These are phyloP conservation scores for Posidonia oceanica DNA, from an alignment of 116 monocot species.

Conservation along the genomic window DNA sequence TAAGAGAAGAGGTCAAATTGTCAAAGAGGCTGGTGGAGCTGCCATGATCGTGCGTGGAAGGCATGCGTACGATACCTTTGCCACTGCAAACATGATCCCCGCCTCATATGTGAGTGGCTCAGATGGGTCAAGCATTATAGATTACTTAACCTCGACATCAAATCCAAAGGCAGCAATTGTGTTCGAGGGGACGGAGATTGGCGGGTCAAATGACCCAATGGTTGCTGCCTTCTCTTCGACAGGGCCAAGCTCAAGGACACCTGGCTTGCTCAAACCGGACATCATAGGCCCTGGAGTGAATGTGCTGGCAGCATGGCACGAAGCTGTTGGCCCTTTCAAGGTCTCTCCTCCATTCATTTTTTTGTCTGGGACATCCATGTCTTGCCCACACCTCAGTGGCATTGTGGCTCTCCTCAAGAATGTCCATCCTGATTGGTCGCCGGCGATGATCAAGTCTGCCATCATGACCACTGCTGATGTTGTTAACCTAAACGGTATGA, in stretches of 20 bases:
- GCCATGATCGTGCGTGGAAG: not conserved
- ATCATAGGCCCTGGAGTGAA: constrained; percentile 14
- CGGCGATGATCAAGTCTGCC: constrained; percentile 37
- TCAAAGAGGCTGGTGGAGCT: constrained; percentile 12
- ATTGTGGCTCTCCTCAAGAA: constrained; percentile 26
- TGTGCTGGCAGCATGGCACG: constrained; percentile 18
- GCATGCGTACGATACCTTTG: constrained; percentile 21
- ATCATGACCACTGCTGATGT: constrained; percentile 27
- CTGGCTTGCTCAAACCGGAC: constrained; percentile 13
- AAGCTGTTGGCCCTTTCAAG: constrained; percentile 21
- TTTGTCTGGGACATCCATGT: constrained; percentile 28
- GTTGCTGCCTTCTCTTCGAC: constrained; percentile 13
- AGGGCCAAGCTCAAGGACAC: constrained; percentile 7
- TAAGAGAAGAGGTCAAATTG: constrained; percentile 16
- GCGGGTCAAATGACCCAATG: not conserved
- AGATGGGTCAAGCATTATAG: constrained; percentile 27
- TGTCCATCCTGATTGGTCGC: constrained; percentile 29
- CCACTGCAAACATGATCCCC: constrained; percentile 13
- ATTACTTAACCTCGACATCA: constrained; percentile 29
- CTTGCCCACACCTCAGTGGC: constrained; percentile 28
- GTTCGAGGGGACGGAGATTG: constrained; percentile 47
- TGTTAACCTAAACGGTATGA: not conserved
- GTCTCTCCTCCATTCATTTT: constrained; percentile 9
- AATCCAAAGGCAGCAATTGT: constrained; percentile 5
- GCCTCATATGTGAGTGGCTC: constrained; percentile 48